Conservation (phyloP, 495 filamentous ascomycete species). For the Neurospora intermedia region DNA sequence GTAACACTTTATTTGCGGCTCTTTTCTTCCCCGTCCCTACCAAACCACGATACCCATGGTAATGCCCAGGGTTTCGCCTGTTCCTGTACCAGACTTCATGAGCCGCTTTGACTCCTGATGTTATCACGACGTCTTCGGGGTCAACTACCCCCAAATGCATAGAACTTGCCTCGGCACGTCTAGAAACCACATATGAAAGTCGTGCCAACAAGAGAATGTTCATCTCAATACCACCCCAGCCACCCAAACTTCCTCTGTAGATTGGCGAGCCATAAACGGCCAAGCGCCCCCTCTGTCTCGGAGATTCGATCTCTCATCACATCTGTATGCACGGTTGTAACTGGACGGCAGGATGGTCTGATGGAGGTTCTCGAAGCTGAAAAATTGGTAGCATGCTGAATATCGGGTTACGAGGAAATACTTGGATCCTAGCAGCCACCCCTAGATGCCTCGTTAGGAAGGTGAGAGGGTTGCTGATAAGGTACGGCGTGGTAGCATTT, state of each 20-base stretch:
- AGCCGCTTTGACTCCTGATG: neutral
- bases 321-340: neutral
- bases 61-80: neutral
- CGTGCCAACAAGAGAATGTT: neutral
- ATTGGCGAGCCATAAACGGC: neutral
- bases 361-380: neutral
- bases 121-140: neutral
- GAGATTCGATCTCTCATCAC: neutral
- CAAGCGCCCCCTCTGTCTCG: neutral
- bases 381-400: neutral
- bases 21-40: neutral
- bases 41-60: neutral
- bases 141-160: neutral
- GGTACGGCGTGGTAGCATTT: neutral
- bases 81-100: neutral
- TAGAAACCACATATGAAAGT: neutral
- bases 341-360: neutral
- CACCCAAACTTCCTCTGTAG: neutral
- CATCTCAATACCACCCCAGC: neutral
- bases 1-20: neutral
- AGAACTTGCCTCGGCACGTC: neutral
- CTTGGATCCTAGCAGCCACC: neutral
- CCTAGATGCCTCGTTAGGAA: neutral
- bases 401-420: neutral
- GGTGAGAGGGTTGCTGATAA: neutral